These are phyloP conservation scores for Kurtzmaniella quercitrusa DNA, from an alignment of 1,139 yeast species.

Conservation along the genomic window DNA sequence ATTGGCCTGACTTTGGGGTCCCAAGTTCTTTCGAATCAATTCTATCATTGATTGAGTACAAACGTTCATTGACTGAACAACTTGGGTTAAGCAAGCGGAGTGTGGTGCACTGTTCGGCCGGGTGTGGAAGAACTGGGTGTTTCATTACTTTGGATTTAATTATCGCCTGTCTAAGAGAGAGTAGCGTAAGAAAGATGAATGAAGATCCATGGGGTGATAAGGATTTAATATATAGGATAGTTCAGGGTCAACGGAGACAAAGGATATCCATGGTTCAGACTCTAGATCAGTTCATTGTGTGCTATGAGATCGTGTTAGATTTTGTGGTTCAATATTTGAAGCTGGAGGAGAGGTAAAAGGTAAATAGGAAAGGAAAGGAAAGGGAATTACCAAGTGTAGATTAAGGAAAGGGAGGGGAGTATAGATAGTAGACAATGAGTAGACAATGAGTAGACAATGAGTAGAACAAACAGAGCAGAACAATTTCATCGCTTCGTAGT, in stretches of 20 bases:
- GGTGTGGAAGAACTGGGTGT: slow-evolving; percentile 82
- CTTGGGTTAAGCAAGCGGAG: slow-evolving; percentile 19
- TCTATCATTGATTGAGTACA: slow-evolving; percentile 47
- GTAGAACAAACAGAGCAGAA: too few species aligned
- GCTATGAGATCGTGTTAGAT: slow-evolving; percentile 36
- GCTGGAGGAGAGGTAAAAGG: not conserved
- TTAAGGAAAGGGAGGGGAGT: too few species aligned
- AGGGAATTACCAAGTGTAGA: too few species aligned
- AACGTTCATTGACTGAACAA: slow-evolving; percentile 31
- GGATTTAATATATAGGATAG: slow-evolving; percentile 50
- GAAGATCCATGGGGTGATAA: slow-evolving; percentile 19
- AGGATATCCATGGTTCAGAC: slow-evolving; percentile 46
- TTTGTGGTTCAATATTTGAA: slow-evolving; percentile 16
- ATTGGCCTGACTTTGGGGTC: slow-evolving; percentile 83
- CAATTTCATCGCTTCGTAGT: too few species aligned
- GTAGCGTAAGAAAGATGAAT: slow-evolving; percentile 8
- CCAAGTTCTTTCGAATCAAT: slow-evolving; percentile 53
- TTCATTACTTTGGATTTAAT: slow-evolving; percentile 52
- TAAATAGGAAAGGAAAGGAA: not conserved
- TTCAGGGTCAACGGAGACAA: slow-evolving; percentile 40
- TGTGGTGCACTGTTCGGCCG: slow-evolving; percentile 73
- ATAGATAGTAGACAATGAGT: too few species aligned
- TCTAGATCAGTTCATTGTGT: slow-evolving; percentile 39
- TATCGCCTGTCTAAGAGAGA: slow-evolving; percentile 14
- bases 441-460: too few species aligned